phyloP scores from a whole-genome alignment of 2,329 filamentous ascomycete species.

The Pseudogymnoascus sp. region DNA sequence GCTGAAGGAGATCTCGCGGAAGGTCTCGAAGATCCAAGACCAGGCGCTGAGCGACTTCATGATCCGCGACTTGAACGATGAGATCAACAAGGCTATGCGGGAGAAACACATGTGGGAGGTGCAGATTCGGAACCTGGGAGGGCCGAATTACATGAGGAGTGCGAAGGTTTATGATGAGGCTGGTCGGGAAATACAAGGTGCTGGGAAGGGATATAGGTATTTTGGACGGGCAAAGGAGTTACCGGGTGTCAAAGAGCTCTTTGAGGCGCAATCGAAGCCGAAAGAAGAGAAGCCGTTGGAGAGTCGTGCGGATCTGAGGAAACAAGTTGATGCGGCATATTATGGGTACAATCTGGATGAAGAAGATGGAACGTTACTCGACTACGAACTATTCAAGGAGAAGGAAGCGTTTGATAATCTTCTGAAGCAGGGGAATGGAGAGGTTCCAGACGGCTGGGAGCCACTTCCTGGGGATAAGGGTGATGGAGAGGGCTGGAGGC shows the following conservation, averaged over 20 bases:
- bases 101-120: conserved; percentile 99
- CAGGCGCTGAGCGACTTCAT: conserved; percentile 88
- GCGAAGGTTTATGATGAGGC: conserved; percentile 50
- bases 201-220: conserved; percentile 88
- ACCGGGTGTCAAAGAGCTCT: conserved; percentile 93
- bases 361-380: conserved; percentile 74
- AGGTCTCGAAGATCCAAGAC: conserved; percentile 94
- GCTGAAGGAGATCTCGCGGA: conserved; percentile 92
- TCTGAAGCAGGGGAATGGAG: conserved; percentile 49
- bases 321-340: conserved; percentile 84
- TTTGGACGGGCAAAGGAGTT: conserved; percentile 86
- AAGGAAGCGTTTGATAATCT: conserved; percentile 69
- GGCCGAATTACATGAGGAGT: conserved; percentile 45
- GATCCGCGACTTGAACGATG: conserved; percentile 95
- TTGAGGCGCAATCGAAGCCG: conserved; percentile 66
- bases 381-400: conserved; percentile 79
- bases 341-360: conserved; percentile 93
- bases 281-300: conserved; percentile 58
- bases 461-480: conserved; percentile 80
- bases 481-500: conserved; percentile 73
- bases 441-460: conserved; percentile 68
- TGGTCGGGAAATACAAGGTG: conserved; percentile 51
- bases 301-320: conserved; percentile 60
- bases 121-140: conserved; percentile 90
- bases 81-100: conserved; percentile 98